Evolutionary conservation across 208 protist species (phyloP).

Genomic region (Leishmania gerbilli): DNA sequence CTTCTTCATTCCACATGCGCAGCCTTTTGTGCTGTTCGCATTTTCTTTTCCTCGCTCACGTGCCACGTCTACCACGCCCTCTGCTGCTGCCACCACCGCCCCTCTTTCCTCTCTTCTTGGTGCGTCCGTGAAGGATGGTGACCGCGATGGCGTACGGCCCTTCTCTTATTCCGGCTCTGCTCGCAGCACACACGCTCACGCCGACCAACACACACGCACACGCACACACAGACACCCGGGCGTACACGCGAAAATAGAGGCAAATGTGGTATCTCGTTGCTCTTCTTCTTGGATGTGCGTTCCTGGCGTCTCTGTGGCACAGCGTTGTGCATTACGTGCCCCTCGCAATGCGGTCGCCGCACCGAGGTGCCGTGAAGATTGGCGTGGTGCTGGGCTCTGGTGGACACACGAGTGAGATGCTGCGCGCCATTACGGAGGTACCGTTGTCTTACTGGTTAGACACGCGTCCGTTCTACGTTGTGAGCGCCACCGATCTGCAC

Average conservation of each 20-base stretch:
- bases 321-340: slow-evolving; percentile 17
- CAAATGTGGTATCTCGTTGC: slow-evolving; percentile 22
- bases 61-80: neutral
- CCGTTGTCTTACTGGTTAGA: slow-evolving; percentile 41
- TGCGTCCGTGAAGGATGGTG: neutral
- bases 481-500: slow-evolving; percentile 80
- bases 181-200: neutral
- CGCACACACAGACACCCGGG: neutral
- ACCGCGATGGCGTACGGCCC: neutral
- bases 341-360: slow-evolving; percentile 24
- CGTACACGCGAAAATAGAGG: neutral
- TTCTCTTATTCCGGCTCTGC: neutral
- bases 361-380: slow-evolving; percentile 42
- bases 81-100: neutral
- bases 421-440: slow-evolving; percentile 62
- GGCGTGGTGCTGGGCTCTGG: slow-evolving; percentile 90
- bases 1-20: neutral
- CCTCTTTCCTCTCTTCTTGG: neutral
- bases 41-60: neutral
- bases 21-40: neutral
- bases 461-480: slow-evolving; percentile 61
- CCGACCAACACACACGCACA: neutral
- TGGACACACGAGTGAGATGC: slow-evolving; percentile 93
- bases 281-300: slow-evolving; percentile 2
- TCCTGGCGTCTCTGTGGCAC: slow-evolving; percentile 22